A percentile compares a stretch with the other conserved stretches of the same genome.
Evolutionary conservation across 345 rosid genomes (phyloP).

Genomic region (Syzygium aqueum): DNA sequence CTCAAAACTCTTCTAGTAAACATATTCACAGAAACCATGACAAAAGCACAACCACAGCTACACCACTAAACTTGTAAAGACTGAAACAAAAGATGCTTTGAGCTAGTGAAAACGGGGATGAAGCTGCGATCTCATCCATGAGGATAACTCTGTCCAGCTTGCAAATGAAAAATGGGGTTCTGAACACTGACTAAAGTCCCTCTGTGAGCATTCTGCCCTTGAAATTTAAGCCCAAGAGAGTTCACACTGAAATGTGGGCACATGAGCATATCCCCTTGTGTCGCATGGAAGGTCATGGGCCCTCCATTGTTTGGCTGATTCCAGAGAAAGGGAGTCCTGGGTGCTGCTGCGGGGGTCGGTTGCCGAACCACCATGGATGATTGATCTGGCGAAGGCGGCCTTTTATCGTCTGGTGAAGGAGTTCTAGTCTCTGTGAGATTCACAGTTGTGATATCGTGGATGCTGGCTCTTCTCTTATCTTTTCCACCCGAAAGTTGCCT

Average conservation of each 20-base stretch:
- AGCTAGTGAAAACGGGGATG: neutral
- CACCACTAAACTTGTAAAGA: slow-evolving; percentile 13
- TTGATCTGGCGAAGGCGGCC: slow-evolving; percentile 30
- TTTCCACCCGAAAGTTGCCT: slow-evolving; percentile 88
- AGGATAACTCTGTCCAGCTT: slow-evolving; percentile 26
- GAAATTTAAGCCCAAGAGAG: slow-evolving; percentile 32
- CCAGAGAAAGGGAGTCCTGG: slow-evolving; percentile 43
- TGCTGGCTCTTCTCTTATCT: slow-evolving; percentile 94
- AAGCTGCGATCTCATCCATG: slow-evolving; percentile 24
- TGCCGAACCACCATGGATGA: slow-evolving; percentile 22
- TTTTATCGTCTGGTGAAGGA: slow-evolving; percentile 37
- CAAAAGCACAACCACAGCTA: slow-evolving; percentile 9
- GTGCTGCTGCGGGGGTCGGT: slow-evolving; percentile 12
- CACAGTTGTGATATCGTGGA: slow-evolving; percentile 92
- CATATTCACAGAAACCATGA: slow-evolving; percentile 3
- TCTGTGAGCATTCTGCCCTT: slow-evolving; percentile 19
- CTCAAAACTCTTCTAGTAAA: neutral
- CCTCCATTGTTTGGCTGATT: slow-evolving; percentile 30
- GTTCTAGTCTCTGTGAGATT: slow-evolving; percentile 44
- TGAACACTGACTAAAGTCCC: slow-evolving; percentile 30
- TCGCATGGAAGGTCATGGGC: slow-evolving; percentile 24
- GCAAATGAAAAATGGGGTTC: slow-evolving; percentile 35
- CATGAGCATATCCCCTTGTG: slow-evolving; percentile 23
- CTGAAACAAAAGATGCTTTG: neutral
- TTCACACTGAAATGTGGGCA: slow-evolving; percentile 25